These are phyloP conservation scores for Solanum ossicruentum DNA, from an alignment of 257 asterid species.

Conservation along the genomic window DNA sequence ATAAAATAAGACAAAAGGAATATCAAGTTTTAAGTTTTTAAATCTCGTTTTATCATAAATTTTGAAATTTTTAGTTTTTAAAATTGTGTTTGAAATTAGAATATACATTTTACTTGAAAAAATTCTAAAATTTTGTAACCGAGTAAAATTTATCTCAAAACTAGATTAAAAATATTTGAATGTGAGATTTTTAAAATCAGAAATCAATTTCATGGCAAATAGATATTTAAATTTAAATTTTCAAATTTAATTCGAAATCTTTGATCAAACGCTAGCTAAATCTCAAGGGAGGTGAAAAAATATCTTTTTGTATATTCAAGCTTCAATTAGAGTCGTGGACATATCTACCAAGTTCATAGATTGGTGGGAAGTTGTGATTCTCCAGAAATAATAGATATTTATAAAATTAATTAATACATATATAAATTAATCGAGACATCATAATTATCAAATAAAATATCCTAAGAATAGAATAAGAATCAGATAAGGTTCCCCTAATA, in stretches of 20 bases:
- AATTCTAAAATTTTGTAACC: no score
- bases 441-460: neutral
- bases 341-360: neutral
- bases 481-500: constrained; percentile 10
- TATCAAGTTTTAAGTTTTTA: neutral
- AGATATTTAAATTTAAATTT: neutral
- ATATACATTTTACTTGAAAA: no score
- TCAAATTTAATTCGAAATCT: neutral
- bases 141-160: no score
- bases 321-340: neutral
- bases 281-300: neutral
- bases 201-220: neutral
- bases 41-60: no score
- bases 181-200: no score
- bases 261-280: neutral
- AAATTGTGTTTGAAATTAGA: no score
- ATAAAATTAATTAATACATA: rapidly evolving
- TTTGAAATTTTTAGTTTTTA: no score
- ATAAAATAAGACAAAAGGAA: no score
- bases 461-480: neutral
- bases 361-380: neutral
- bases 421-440: rapidly evolving
- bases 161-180: no score
- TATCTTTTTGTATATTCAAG: neutral
- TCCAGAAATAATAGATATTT: rapidly evolving